A percentile compares a stretch with the other conserved stretches of the same genome.
These are phyloP conservation scores for Picea abies DNA, from an alignment of 83 land plant species.

Conservation along the genomic window DNA sequence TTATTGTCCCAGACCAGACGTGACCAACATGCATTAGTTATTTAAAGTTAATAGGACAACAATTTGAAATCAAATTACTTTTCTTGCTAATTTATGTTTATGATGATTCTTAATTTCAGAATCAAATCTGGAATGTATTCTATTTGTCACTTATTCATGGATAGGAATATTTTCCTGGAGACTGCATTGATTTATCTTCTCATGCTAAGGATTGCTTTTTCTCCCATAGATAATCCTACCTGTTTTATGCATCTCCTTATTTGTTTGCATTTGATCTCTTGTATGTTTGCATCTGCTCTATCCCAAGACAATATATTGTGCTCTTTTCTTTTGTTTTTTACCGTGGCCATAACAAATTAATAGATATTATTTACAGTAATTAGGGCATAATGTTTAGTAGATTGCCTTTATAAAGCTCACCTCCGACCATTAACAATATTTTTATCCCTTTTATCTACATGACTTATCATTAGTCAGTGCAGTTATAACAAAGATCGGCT, in stretches of 20 bases:
- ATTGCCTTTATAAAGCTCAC: slow-evolving; percentile 7
- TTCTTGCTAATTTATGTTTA: not conserved
- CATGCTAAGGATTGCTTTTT: not conserved
- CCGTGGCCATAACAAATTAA: not conserved
- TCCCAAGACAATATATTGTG: not conserved
- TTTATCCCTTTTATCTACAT: not conserved
- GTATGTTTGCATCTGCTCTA: not conserved
- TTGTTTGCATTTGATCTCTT: not conserved
- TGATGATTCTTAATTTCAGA: not conserved
- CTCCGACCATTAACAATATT: not conserved
- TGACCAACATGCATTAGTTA: not conserved
- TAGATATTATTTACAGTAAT: not conserved
- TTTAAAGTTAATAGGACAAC: not conserved
- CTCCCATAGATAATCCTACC: not conserved
- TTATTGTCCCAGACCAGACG: not conserved
- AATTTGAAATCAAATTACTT: not conserved
- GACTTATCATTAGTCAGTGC: not conserved
- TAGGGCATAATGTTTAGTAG: not conserved
- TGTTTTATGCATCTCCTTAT: not conserved
- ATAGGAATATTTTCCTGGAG: not conserved
- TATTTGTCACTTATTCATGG: not conserved
- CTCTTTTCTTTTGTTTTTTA: not conserved
- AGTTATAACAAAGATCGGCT: not conserved
- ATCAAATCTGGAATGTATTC: not conserved
- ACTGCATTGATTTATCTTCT: slow-evolving; percentile 9